Percentiles rank a stretch among this genome's conserved stretches.
phyloP scores from a whole-genome alignment of 192 early-diverging fungal genomes.

The Coemansia sp. region DNA sequence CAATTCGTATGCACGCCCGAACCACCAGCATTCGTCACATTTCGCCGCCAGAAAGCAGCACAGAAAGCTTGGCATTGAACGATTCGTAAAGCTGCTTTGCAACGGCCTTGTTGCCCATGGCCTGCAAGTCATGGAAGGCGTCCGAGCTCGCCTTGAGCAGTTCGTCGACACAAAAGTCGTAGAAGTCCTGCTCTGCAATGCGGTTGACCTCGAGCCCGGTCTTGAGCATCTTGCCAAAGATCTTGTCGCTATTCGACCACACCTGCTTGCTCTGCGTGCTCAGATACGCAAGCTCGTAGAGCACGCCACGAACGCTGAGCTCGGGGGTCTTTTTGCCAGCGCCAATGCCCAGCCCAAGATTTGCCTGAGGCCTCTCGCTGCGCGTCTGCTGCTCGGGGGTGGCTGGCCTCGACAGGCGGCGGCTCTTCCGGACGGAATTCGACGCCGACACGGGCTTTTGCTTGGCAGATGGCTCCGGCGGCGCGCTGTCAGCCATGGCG shows the following conservation, averaged over 20 bases:
- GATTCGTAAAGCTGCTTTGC: slow-evolving; percentile 48
- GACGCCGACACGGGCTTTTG: neutral
- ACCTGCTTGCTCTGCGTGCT: slow-evolving; percentile 50
- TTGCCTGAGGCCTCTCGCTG: slow-evolving; percentile 23
- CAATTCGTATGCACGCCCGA: neutral
- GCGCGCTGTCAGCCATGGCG: neutral
- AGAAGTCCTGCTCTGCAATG: slow-evolving; percentile 54
- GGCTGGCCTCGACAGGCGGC: slow-evolving; percentile 1
- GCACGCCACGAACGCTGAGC: slow-evolving; percentile 33
- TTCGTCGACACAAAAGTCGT: slow-evolving; percentile 54
- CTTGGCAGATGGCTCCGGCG: neutral
- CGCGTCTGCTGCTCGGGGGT: neutral
- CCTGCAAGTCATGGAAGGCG: slow-evolving; percentile 46
- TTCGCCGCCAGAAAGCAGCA: slow-evolving; percentile 25
- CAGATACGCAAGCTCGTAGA: slow-evolving; percentile 49
- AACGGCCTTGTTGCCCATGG: slow-evolving; percentile 43
- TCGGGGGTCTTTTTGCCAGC: slow-evolving; percentile 4
- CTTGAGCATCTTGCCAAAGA: slow-evolving; percentile 42
- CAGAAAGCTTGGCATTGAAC: slow-evolving; percentile 44
- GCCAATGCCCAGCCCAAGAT: slow-evolving; percentile 19
- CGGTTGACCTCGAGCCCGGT: slow-evolving; percentile 49
- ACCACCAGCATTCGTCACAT: too few species aligned
- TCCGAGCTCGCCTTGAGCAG: slow-evolving; percentile 51
- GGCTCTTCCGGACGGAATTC: slow-evolving; percentile 8
- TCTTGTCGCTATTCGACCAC: slow-evolving; percentile 46